Evolutionary conservation across 805 yeast genomes (phyloP), one percentile per base, ranked within the genome.

Genomic region (Cyberlindnera maritima): DNA sequence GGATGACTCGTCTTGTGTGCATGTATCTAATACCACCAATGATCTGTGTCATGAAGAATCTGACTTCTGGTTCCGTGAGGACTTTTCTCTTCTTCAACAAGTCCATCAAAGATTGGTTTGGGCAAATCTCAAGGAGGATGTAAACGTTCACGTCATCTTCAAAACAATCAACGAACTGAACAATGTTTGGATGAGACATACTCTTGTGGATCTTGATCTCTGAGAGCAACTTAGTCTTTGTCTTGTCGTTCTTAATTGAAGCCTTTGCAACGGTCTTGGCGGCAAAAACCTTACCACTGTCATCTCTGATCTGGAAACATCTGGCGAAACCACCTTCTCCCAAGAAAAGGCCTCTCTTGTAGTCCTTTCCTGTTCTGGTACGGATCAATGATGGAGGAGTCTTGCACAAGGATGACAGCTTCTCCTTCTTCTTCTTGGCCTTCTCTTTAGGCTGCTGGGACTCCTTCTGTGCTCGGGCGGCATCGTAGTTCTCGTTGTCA

Each of bases 291-390:
- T 81, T 80, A 31, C 98, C 98, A 54, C 79, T 72, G 51, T 89
- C 85, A 68, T 91, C 96, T 63, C 86, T 88, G 75, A 94, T 94
- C 66, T 94, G 97, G 70, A 94, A 94, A 64, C 99, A 94, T 62
- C 98, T 81, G 15, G 99, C 99, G 73, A 94, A 94, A 0, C 99
- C 99, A 50, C 99, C 99, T 70, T 92, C 98, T 32, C 99, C 99
- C 31, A 94, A 73, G 59, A 90, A 91, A 49, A 75, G 75, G 2
- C 98, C 98, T 63, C 98, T 79, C 54, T 86, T 88, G 67, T 87
- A 94, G 58, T 90, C 95, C 62, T 88, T 80, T 37, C 97, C 97
- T 48, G 78, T 76, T 68, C 91, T 79, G 36, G 94, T 88, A 57
- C 92, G 79, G 55, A 94, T 95, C 54, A 91, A 76, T 15, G 96